phyloP scores from a whole-genome alignment of 345 rosid species.

The Salix caprea region DNA sequence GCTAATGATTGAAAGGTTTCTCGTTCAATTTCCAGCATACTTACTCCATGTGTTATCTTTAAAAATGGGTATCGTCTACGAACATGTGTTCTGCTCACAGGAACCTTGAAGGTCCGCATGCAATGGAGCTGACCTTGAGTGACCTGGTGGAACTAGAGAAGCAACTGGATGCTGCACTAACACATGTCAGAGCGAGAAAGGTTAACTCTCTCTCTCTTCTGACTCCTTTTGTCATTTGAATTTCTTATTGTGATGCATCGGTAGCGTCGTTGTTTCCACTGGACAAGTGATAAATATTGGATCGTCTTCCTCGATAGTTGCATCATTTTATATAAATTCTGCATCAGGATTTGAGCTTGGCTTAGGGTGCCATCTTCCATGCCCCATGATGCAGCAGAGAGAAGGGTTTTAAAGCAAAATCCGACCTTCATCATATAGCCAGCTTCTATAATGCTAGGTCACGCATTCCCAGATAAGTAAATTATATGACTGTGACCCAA shows the following conservation, averaged over 20 bases:
- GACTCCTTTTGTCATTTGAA: neutral
- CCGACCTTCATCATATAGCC: no score
- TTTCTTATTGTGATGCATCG: neutral
- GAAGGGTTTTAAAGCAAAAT: no score
- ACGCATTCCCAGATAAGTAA: no score
- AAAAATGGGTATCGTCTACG: neutral
- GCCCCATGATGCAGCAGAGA: no score
- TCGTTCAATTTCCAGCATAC: neutral
- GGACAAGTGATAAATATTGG: neutral
- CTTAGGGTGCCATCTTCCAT: neutral
- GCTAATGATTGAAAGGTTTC: conserved; percentile 39
- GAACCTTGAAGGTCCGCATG: conserved; percentile 27
- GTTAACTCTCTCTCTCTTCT: conserved; percentile 8
- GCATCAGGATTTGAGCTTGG: neutral
- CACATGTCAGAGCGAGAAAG: conserved; percentile 35
- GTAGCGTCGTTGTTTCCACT: neutral
- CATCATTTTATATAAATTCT: neutral
- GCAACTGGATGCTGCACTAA: conserved; percentile 25
- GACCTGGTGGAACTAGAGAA: conserved; percentile 36
- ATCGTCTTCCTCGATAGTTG: neutral
- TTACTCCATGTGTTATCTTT: neutral
- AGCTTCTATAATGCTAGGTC: no score
- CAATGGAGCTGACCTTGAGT: conserved; percentile 22
- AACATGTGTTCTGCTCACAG: conserved; percentile 14
- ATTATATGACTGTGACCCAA: no score